Base-by-base conservation (phyloP, 768 basidiomycete genomes). In the Gyrodon lividus region DNA sequence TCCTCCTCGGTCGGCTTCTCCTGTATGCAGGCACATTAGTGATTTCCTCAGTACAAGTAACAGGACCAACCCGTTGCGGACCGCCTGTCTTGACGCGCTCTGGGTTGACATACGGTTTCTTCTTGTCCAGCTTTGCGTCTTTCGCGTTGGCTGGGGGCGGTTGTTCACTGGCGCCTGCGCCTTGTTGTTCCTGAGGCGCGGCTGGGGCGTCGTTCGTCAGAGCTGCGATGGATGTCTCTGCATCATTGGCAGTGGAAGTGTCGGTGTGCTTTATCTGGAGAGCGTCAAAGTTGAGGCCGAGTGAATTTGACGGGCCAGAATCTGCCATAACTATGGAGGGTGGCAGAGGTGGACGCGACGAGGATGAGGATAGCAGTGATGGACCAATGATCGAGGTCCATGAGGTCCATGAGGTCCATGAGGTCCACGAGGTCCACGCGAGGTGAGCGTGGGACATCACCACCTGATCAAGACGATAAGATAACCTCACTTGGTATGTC, bases 71-170 rank as follows among this genome's bases (percentile, higher is more conserved):
- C 64, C 87, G 79, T 58, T 86, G 85, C 22, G 76, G 60, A 14
- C 88, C 90, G 13, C 89, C 89, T 8, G 90, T 92, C 72, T 81
- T 89, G 72, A 92, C 85, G 68, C 89, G 86, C 62, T 91, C 88
- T 7, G 78, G 83, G 68, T 92, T 91, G 41, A 89, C 76, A 74
- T 92, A 92, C 2, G 86, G 86, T 56, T 78, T 82, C 70, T 81
- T 84, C 72, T 83, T 83, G 61, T 82, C 76, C 63, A 69, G 72
- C 51, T 54, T 66, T 6, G 43, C 37, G 37, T 62, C 61, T 30
- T 61, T 54, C 23, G 54, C 38, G 45, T 17, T 43, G 7, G 42
- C 26, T 53, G 58, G n/a, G 37, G 53, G 12, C 17, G 39, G 46
- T 43, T 37, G 47, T 50, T 55, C 37, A 39, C 14, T 1, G 31